These are phyloP conservation scores for Lagerstroemia speciosa DNA, from an alignment of 345 rosid species.

Conservation along the genomic window DNA sequence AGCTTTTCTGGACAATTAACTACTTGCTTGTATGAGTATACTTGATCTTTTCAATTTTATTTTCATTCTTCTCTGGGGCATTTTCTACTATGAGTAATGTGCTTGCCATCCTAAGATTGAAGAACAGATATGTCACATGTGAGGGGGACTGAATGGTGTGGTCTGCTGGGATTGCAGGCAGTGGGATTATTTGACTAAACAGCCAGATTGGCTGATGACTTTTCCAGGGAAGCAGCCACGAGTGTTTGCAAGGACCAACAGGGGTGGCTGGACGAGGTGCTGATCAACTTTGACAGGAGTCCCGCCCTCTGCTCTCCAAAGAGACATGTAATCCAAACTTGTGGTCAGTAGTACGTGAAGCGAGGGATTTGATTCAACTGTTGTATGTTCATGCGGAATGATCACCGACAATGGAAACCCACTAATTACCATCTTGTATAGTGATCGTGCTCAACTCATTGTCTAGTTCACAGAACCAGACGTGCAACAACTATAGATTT, in stretches of 20 bases:
- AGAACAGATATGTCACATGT: neutral
- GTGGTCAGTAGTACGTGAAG: neutral
- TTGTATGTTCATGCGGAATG: too few relatives aligned
- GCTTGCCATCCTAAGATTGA: neutral
- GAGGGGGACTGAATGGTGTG: neutral
- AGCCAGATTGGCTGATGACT: conserved; percentile 55
- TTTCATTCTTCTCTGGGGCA: neutral
- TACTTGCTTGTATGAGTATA: neutral
- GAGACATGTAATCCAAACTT: neutral
- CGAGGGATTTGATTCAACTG: neutral
- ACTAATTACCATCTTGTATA: too few relatives aligned
- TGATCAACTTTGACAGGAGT: conserved; percentile 5
- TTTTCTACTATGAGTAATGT: neutral
- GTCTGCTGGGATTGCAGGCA: conserved; percentile 26
- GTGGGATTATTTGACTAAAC: conserved; percentile 45
- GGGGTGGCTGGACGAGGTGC: conserved; percentile 52
- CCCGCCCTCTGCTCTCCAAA: neutral
- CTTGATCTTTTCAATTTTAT: neutral
- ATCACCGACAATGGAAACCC: too few relatives aligned
- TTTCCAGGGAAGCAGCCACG: conserved; percentile 55
- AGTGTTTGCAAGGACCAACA: conserved; percentile 45
- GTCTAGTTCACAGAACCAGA: too few relatives aligned
- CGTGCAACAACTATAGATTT: too few relatives aligned
- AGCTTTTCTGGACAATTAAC: too few relatives aligned
- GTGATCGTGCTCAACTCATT: too few relatives aligned